These are phyloP conservation scores for Populus pruinosa DNA, from an alignment of 345 rosid genomes.

Conservation along the genomic window DNA sequence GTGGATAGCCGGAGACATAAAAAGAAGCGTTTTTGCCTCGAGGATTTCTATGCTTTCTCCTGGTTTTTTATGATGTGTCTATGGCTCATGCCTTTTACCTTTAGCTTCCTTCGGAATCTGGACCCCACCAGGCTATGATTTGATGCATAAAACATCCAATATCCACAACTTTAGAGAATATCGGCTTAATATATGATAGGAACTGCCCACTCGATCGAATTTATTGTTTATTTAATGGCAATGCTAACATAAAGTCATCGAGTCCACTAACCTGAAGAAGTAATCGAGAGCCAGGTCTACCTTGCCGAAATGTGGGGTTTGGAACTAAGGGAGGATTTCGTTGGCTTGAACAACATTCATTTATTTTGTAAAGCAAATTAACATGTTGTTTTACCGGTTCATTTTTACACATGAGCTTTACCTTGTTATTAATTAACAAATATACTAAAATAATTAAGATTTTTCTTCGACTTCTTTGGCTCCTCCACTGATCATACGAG, in stretches of 20 bases:
- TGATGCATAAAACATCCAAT: not conserved
- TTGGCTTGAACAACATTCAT: not conserved
- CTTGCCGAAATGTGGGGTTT: not conserved
- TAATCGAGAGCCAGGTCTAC: not conserved
- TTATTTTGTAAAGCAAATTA: not conserved
- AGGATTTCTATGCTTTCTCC: conserved; percentile 20
- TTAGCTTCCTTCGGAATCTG: conserved; percentile 31
- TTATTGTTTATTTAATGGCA: not conserved
- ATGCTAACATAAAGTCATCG: not conserved
- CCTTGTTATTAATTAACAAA: not conserved
- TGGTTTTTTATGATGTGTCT: conserved; percentile 26
- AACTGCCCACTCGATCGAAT: not conserved
- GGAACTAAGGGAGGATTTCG: not conserved
- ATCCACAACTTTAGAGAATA: conserved; percentile 1
- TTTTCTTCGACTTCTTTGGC: no score
- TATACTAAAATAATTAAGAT: no score
- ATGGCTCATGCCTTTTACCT: conserved; percentile 33
- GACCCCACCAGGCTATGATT: conserved; percentile 7
- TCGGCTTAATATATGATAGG: not conserved
- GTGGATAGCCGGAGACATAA: conserved; percentile 15
- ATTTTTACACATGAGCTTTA: not conserved
- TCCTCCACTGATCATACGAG: no score
- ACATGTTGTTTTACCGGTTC: not conserved
- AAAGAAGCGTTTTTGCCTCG: conserved; percentile 17
- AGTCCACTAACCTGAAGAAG: not conserved